Evolutionary conservation across 805 yeast species (phyloP), one percentile per base, ranked within the genome.

Genomic region (Ogataea pignaliae): DNA sequence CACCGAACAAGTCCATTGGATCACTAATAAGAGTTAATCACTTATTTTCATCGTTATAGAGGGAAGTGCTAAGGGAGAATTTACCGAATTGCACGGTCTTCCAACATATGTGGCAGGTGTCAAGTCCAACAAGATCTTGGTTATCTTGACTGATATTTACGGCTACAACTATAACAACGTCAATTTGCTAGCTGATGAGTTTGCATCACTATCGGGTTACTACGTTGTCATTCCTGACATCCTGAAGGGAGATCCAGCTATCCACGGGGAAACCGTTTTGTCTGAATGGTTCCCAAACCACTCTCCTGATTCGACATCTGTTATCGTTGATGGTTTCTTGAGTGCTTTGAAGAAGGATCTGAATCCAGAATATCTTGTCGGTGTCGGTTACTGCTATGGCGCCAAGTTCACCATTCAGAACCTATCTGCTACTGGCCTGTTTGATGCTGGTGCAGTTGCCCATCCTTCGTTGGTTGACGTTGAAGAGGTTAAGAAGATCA

Each of bases 301-400:
- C 42, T 45, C 62, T n/a, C 59, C 56, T 35, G 79, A 71, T n/a
- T 60, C 65, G 30, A 74, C 81, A 14, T 55, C 55, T 31, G 76
- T 77, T 14, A 60, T 80, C 36, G 74, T 79, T 36, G 72, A 72
- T 32, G 63, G 61, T 4, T 84, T 75, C 53, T 56, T 83, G 46
- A 54, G 59, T 2, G 57, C 56, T 9, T 63, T 84, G 44, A 75
- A 68, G 47, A 54, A 59, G 26, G 75, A 73, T 44, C 60, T 64
- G 43, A 65, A 65, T n/a, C 76, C 78, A 14, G 61, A 68, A 41
- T 78, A 71, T 51, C 47, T 83, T 17, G 80, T 75, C 36, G 77
- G 78, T 16, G 66, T 83, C 45, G 96, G 97, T 18, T 81, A 88
- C 69, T 88, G 97, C 67, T 88, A 71, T 51, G 97, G 97, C 60